These are phyloP conservation scores for Mycena galericulata DNA, from an alignment of 768 basidiomycete species.

Conservation along the genomic window DNA sequence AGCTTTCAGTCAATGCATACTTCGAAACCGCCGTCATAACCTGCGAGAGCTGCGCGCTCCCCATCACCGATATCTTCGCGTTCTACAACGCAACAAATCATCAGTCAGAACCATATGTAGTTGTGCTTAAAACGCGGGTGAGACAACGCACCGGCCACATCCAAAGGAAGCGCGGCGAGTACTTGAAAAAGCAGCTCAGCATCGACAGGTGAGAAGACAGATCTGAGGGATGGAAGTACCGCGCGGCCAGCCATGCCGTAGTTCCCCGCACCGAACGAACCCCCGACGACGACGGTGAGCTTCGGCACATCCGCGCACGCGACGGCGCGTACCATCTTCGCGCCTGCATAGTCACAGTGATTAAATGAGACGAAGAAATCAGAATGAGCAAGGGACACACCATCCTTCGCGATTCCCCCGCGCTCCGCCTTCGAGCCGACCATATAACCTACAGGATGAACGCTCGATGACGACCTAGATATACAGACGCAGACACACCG, in stretches of 20 bases:
- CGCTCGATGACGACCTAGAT: conserved; percentile 10
- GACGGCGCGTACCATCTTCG: conserved; percentile 97
- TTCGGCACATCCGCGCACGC: conserved; percentile 96
- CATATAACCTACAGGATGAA: conserved; percentile 77
- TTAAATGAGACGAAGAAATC: no score
- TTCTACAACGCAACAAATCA: conserved; percentile 59
- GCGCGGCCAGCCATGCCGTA: conserved; percentile 97
- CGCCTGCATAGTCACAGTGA: conserved; percentile 54
- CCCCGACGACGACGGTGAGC: conserved; percentile 92
- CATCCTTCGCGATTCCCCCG: conserved; percentile 89
- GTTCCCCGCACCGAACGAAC: conserved; percentile 95
- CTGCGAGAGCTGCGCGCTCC: conserved; percentile 90
- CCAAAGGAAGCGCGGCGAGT: conserved; percentile 95
- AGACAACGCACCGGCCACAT: conserved; percentile 90
- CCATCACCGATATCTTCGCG: conserved; percentile 96
- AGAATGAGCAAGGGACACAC: conserved; percentile 53
- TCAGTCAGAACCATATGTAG: not conserved
- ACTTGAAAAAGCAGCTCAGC: conserved; percentile 59
- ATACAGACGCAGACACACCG: conserved; percentile 51
- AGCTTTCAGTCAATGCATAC: conserved; percentile 52
- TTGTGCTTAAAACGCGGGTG: conserved; percentile 20
- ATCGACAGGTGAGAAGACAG: conserved; percentile 7
- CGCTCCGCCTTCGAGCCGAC: conserved; percentile 95
- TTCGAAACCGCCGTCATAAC: conserved; percentile 93
- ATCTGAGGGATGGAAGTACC: conserved; percentile 61